A percentile compares a stretch with the other conserved stretches of the same genome.
phyloP scores from a whole-genome alignment of 1,284 basidiomycete species.

The Irpex rosettiformis region DNA sequence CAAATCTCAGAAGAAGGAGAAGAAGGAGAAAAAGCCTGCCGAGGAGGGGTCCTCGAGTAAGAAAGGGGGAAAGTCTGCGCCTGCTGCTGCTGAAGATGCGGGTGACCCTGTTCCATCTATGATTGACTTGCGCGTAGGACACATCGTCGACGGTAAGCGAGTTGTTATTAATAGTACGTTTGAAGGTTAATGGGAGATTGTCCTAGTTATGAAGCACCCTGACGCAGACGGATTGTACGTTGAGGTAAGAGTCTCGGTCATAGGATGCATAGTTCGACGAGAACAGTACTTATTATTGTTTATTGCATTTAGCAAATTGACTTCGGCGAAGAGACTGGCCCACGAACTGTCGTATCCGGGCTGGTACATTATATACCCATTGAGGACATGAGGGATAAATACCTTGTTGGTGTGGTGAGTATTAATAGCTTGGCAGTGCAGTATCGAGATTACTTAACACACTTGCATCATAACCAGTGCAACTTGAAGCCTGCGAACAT shows the following conservation, averaged over 20 bases:
- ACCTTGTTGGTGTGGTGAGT: conserved; percentile 83
- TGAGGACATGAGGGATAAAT: conserved; percentile 85
- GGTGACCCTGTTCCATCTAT: conserved; percentile 86
- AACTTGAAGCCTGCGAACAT: conserved; percentile 95
- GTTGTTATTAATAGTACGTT: not conserved
- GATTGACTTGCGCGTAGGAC: conserved; percentile 91
- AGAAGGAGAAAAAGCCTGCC: conserved; percentile 42
- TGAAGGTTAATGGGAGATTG: not conserved
- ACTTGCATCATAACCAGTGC: conserved; percentile 48
- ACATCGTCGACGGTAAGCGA: conserved; percentile 80
- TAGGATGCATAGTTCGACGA: not conserved
- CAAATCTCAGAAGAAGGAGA: conserved; percentile 40
- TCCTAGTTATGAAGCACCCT: conserved; percentile 85
- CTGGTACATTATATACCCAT: conserved; percentile 94
- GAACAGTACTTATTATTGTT: conserved; percentile 4
- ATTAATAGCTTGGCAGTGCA: not conserved
- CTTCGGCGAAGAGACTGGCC: conserved; percentile 89
- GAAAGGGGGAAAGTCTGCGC: conserved; percentile 32
- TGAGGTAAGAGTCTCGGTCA: conserved; percentile 49
- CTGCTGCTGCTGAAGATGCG: conserved; percentile 46
- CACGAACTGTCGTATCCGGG: conserved; percentile 91
- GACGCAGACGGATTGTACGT: conserved; percentile 93
- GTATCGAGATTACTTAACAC: not conserved
- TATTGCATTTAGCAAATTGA: conserved; percentile 75
- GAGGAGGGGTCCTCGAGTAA: conserved; percentile 35